Evolutionary conservation across 2,329 filamentous ascomycete species (phyloP), one percentile per base, ranked within the genome.

Genomic region (Metarhizium brunneum): DNA sequence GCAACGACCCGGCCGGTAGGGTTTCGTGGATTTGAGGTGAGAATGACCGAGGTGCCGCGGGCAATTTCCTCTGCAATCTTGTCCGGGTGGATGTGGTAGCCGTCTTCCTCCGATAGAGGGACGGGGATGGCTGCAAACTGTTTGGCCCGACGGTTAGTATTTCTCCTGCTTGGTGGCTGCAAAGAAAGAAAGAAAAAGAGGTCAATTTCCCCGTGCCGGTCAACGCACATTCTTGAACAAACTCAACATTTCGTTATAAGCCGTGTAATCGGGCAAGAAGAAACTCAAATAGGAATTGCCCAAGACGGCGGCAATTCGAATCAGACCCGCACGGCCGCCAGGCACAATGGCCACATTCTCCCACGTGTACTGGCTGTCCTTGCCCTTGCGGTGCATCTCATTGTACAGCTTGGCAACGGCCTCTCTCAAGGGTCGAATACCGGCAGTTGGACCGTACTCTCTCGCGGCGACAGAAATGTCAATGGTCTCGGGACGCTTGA

Each of bases 321-420:
- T 96, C 73, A 97, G 76, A 51, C 92, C 92, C 38, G 92, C 92
- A 64, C 92, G 84, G 43, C 92, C 92, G 70, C 92, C 92, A 49
- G 92, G 92, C 3, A 97, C 92, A 69, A 97, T 95, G 69, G 89
- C 92, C 18, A 96, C 92, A 70, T 97, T 97, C 77, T 97, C 92
- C 88, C 90, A 96, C 6, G 89, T 95, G 71, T 97, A 97, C 73
- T 95, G 80, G 71, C 87, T 92, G 11, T 84, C 80, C 76, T 94
- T 95, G 66, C 88, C 90, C 74, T 92, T 76, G 61, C 92, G 85
- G 66, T 96, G 92, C 71, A 92, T 88, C 70, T 87, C 87, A 67
- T 97, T 97, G 81, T 97, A 97, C 59, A 97, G 81, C 57, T 85
- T 84, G 56, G 92, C 92, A 48, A 97, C 91, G 18, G 92, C 92